Base-by-base conservation (phyloP, 495 filamentous ascomycete species). In the Neurospora tetrasperma region DNA sequence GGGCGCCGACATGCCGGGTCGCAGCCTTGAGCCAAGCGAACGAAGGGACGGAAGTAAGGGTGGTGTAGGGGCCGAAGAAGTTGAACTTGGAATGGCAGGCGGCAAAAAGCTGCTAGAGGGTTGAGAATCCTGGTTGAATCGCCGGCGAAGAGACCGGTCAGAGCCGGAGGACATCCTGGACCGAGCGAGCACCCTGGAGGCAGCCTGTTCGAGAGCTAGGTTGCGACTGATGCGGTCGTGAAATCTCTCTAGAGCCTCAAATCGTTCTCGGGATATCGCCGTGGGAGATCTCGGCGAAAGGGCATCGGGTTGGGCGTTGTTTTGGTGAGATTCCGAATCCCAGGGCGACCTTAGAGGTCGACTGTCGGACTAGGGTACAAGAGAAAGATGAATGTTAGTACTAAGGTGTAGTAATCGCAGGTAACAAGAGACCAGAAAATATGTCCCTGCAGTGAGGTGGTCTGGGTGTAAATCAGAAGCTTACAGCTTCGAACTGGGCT, bases 11-110 rank as follows among this genome's bases (percentile, higher is more conserved):
- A 79, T 80, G 62, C 72, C 73, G 31, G 75, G 74, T 6, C 79
- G 76, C 11, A 76, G 69, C 69, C 80, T 78, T 39, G 79, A 74
- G 16, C 77, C 79, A 43, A 83, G 76, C 2, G 82, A 82, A 16
- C 84, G 80, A 18, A 85, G 76, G 9, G 83, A 83, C 9, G 84
- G 84, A 2, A 85, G 80, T 16, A 77, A 80, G 6, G 82, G 78
- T 38, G 54, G 54, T 66, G 54, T 66, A 18, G 11, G 75, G 75
- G 35, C 72, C 75, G 3, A 75, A 20, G 27, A 76, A 70, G 12
- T 77, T 18, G 42, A 35, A 35, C 76, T 75, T 44, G 77, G 74
- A 71, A 46, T 31, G 41, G 11, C 72, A 42, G 31, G 46, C 12
- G 74, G 71, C 7, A 75, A 74, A 18, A 76, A 73, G 14, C 74